Base-by-base conservation (phyloP, 2,329 filamentous ascomycete species). In the Ceratocystiopsis brevicomis region DNA sequence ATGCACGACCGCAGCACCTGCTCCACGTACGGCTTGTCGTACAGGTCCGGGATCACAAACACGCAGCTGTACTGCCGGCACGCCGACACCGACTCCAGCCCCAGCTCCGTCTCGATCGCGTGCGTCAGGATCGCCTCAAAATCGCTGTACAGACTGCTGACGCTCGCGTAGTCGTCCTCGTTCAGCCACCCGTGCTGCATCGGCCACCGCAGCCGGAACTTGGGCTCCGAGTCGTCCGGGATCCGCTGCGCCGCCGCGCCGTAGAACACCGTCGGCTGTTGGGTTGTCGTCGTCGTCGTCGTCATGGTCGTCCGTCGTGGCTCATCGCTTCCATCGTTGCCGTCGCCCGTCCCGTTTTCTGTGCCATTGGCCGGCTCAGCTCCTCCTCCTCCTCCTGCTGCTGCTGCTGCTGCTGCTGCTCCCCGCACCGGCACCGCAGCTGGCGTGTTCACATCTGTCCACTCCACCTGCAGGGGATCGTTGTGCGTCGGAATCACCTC, bases 41-140 rank as follows among this genome's bases (percentile, higher is more conserved):
- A 98, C 11, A 98, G 68, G 57, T 98, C 90, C 0, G 90, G 90
- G 39, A 98, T 92, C 49, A 98, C 78, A 54, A 96, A 85, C n/a
- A 95, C 87, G 53, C 86, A 95, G 53, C 83, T 90, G 61, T 95
- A 96, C 57, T 92, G 82, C 44, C 73, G 72, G 77, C 87, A 92
- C 42, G 88, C 78, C 53, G 79, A 81, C 53, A 81, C 81, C 49
- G 75, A 77, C 25, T 70, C 77, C 37, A 95, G 60, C 1, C 81
- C 83, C 10, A 96, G 68, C 54, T 96, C 85, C n/a, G 73, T 76
- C 50, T 79, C 79, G 53, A 98, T 79, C 1, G 86, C 83, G 50
- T 86, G 80, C 55, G 94, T 85, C 13, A 96, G 62, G 32, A 96
- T 79, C 13, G 80, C 76, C 52, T 90, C 83, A 45, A 96, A 80